Evolutionary conservation across 139 green algal species (phyloP).

Genomic region (Chlorella sorokiniana): DNA sequence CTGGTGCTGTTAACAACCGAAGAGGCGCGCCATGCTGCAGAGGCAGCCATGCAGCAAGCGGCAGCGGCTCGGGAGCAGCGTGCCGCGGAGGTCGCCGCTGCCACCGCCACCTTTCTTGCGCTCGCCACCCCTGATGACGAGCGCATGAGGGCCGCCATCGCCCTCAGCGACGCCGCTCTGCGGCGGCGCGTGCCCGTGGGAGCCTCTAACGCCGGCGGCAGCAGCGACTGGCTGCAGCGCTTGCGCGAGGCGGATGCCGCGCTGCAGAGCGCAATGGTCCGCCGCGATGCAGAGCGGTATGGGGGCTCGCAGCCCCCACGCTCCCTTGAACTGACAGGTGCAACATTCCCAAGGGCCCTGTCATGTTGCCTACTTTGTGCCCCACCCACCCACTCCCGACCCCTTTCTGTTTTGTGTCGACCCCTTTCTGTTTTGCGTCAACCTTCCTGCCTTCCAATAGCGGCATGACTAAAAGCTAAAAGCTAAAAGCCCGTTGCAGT

Average conservation of each 20-base stretch:
- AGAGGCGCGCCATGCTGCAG: not conserved
- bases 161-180: not conserved
- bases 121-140: not conserved
- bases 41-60: not conserved
- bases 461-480: no score
- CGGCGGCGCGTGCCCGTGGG: not conserved
- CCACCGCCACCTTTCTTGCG: not conserved
- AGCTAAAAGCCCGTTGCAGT: no score
- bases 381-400: no score
- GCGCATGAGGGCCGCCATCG: slow-evolving; percentile 10
- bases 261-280: not conserved
- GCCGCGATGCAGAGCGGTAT: slow-evolving; percentile 5
- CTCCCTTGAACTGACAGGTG: no score
- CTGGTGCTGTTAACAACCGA: slow-evolving; percentile 16
- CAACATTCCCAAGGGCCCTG: no score
- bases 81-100: no score
- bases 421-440: no score
- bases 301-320: not conserved
- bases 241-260: slow-evolving; percentile 14
- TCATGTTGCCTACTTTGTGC: no score
- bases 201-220: not conserved
- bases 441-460: no score
- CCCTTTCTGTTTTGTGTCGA: no score
- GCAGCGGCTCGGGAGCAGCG: not conserved
- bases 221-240: slow-evolving; percentile 12